These are phyloP conservation scores for Cryptosporidium sp. DNA, from an alignment of 169 alveolate genomes.

Conservation along the genomic window DNA sequence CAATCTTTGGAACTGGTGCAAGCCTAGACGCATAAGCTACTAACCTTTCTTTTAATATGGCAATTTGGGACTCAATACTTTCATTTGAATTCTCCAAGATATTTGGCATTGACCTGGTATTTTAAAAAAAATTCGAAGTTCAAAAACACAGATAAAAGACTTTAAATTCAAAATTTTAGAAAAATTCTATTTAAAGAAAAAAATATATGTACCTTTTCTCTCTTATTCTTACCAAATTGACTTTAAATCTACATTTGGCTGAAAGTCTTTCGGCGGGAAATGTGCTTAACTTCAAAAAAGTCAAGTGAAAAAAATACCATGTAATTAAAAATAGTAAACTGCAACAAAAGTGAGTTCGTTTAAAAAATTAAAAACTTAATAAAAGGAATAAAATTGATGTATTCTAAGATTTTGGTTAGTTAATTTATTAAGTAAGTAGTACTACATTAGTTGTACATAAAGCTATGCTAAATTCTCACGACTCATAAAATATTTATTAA, in stretches of 20 bases:
- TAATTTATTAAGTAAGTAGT: too few relatives aligned
- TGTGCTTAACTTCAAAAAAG: not conserved
- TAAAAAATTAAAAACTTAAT: too few relatives aligned
- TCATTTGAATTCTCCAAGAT: not conserved
- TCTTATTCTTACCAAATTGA: not conserved
- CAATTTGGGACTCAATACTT: slow-evolving; percentile 39
- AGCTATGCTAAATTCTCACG: not conserved
- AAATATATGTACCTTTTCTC: not conserved
- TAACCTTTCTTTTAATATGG: slow-evolving; percentile 19
- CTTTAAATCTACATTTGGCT: slow-evolving; percentile 11
- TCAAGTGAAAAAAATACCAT: not conserved
- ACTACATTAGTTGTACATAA: too few relatives aligned
- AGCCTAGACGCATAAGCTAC: slow-evolving; percentile 18
- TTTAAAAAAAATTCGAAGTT: not conserved
- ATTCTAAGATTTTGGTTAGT: too few relatives aligned
- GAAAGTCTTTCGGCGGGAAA: slow-evolving; percentile 6
- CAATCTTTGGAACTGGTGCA: slow-evolving; percentile 62
- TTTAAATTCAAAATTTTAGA: not conserved
- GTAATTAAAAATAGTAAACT: not conserved
- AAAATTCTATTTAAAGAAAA: not conserved
- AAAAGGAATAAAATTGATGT: too few relatives aligned
- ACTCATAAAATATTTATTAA: too few relatives aligned
- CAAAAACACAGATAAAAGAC: not conserved
- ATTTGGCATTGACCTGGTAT: not conserved
- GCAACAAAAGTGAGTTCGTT: too few relatives aligned